Percentiles rank a stretch among this genome's conserved stretches.
phyloP scores from a whole-genome alignment of 345 rosid species.

The Anastatica hierochuntica region DNA sequence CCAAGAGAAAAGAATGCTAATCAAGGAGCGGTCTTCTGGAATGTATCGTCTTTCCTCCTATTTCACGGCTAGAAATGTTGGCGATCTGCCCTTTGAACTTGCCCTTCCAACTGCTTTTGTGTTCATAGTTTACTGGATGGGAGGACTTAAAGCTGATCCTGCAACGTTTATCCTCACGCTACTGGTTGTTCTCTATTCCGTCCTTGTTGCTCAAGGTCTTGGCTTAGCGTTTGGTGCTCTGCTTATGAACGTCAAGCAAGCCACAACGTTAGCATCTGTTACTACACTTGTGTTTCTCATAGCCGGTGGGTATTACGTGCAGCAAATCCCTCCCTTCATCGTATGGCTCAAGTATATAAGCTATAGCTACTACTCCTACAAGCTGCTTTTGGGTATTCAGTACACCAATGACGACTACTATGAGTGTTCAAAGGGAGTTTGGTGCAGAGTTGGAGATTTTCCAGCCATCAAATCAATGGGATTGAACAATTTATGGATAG shows the following conservation, averaged over 20 bases:
- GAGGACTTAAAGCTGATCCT: conserved; percentile 86
- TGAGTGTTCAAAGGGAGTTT: conserved; percentile 60
- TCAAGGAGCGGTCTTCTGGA: conserved; percentile 84
- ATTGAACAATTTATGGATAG: conserved; percentile 66
- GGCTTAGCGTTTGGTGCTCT: conserved; percentile 94
- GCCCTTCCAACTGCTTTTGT: conserved; percentile 95
- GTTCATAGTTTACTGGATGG: conserved; percentile 98
- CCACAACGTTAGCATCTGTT: conserved; percentile 91
- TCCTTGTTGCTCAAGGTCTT: conserved; percentile 88
- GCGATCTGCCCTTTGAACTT: conserved; percentile 89
- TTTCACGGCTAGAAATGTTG: conserved; percentile 77
- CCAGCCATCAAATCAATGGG: conserved; percentile 87
- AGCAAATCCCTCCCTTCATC: conserved; percentile 88
- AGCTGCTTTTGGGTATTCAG: conserved; percentile 91
- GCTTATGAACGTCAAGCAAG: conserved; percentile 94
- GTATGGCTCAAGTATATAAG: conserved; percentile 95
- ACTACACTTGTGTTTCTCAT: conserved; percentile 89
- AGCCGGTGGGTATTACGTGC: conserved; percentile 93
- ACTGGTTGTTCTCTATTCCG: conserved; percentile 77
- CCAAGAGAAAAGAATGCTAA: conserved; percentile 77
- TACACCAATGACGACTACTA: conserved; percentile 63
- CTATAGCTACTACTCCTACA: conserved; percentile 93
- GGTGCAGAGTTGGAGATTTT: conserved; percentile 76
- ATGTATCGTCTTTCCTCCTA: conserved; percentile 97
- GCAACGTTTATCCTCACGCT: conserved; percentile 69